These are phyloP conservation scores for Botrytis galanthina DNA, from an alignment of 2,329 filamentous ascomycete genomes.

Conservation along the genomic window DNA sequence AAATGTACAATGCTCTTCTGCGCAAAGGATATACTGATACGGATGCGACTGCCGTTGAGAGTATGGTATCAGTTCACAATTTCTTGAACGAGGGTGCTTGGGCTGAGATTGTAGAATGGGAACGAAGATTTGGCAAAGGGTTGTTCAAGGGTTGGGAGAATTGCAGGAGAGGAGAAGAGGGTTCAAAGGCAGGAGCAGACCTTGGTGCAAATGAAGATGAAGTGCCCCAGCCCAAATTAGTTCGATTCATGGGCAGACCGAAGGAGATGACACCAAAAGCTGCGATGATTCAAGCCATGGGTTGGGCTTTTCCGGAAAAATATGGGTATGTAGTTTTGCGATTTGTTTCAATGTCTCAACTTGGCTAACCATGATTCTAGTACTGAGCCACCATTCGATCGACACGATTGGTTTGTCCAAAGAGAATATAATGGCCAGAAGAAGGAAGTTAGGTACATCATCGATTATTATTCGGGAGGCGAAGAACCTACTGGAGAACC, in stretches of 20 bases:
- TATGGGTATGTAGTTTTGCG: constrained; percentile 60
- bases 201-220: constrained; percentile 53
- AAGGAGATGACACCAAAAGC: constrained; percentile 91
- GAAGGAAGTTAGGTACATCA: constrained; percentile 87
- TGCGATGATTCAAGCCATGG: constrained; percentile 75
- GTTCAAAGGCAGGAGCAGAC: constrained; percentile 45
- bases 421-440: constrained; percentile 62
- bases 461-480: constrained; percentile 90
- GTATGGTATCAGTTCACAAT: constrained; percentile 98
- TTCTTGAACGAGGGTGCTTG: constrained; percentile 97
- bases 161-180: constrained; percentile 71
- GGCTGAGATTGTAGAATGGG: constrained; percentile 93
- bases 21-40: constrained; percentile 96
- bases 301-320: constrained; percentile 72
- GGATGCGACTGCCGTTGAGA: constrained; percentile 86
- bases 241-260: constrained; percentile 86
- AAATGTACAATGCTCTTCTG: constrained; percentile 98
- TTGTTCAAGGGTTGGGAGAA: constrained; percentile 69
- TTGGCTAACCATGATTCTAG: constrained; percentile 43
- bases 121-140: constrained; percentile 77
- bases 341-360: not conserved
- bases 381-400: constrained; percentile 85
- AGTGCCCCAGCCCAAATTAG: constrained; percentile 64
- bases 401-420: constrained; percentile 94
- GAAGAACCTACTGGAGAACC: constrained; percentile 76